phyloP scores from a whole-genome alignment of 805 yeast species.

The Lachancea dasiensis region DNA sequence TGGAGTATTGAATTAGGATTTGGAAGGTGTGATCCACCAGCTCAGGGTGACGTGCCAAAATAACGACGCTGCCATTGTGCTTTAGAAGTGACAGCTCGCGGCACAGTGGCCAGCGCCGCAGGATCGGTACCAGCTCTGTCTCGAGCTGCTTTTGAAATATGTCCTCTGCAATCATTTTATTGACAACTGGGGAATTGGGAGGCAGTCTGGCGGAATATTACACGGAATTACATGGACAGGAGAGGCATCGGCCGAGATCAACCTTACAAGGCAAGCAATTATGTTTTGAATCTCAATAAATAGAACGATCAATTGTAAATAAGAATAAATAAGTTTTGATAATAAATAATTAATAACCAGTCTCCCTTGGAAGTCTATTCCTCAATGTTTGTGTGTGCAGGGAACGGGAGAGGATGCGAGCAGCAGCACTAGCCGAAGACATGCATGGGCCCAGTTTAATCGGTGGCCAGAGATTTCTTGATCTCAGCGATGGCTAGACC shows the following conservation, averaged over 20 bases:
- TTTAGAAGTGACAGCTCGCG: not conserved
- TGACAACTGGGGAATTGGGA: too few species aligned
- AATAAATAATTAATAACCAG: conserved; percentile 1
- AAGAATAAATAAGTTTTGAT: conserved; percentile 4
- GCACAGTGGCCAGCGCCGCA: conserved; percentile 3
- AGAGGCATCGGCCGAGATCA: too few species aligned
- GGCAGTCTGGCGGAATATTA: too few species aligned
- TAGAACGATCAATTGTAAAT: conserved; percentile 4
- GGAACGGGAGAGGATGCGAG: too few species aligned
- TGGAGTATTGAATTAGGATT: conserved; percentile 16
- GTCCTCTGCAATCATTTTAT: conserved; percentile 3
- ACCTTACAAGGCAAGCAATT: too few species aligned
- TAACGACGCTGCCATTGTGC: not conserved
- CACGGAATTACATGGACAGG: too few species aligned
- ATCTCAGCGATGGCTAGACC: conserved; percentile 96
- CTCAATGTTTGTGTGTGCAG: conserved; percentile 1
- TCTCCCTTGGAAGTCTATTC: not conserved
- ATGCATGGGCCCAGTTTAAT: conserved; percentile 33
- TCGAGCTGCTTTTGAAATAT: conserved; percentile 3
- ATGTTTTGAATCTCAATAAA: not conserved
- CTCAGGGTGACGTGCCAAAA: not conserved
- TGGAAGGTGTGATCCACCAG: conserved; percentile 11
- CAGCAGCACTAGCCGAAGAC: too few species aligned
- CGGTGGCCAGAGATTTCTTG: conserved; percentile 87
- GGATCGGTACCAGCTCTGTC: not conserved